These are phyloP conservation scores for Monilinia aucupariae DNA, from an alignment of 2,329 filamentous ascomycete species.

Conservation along the genomic window DNA sequence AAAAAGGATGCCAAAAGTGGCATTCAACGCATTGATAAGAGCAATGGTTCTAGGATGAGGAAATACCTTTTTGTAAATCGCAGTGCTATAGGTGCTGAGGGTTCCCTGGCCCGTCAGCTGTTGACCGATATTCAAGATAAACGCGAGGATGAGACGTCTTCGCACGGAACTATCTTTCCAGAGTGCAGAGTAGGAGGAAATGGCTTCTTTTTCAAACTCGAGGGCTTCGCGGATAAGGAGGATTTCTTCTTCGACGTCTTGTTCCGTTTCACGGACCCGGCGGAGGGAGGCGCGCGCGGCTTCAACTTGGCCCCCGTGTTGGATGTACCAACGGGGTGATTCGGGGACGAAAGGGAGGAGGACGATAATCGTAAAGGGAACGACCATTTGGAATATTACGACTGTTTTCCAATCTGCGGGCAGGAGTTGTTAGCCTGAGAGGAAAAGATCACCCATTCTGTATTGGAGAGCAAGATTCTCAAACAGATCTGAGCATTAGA, in stretches of 20 bases:
- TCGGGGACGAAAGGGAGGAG: conserved; percentile 63
- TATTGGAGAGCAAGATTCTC: background rate
- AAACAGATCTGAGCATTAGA: background rate
- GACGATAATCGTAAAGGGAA: conserved; percentile 56
- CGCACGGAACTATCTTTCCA: conserved; percentile 66
- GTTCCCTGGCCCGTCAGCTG: conserved; percentile 62
- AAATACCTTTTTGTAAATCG: conserved; percentile 68
- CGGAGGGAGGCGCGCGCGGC: conserved; percentile 44
- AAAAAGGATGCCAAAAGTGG: conserved; percentile 65
- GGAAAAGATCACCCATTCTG: background rate
- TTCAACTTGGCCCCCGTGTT: conserved; percentile 52
- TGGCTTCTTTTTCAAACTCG: conserved; percentile 66
- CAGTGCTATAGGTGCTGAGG: conserved; percentile 65
- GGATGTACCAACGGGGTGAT: conserved; percentile 63
- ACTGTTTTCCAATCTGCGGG: conserved; percentile 58
- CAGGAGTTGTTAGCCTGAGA: background rate
- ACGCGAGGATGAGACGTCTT: conserved; percentile 59
- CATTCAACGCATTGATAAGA: conserved; percentile 68
- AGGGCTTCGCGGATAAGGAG: conserved; percentile 60
- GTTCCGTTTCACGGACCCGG: conserved; percentile 56
- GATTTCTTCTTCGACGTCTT: conserved; percentile 52
- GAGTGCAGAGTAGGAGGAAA: conserved; percentile 58
- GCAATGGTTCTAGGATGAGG: conserved; percentile 53
- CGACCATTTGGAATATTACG: conserved; percentile 66
- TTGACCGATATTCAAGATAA: conserved; percentile 64